Base-by-base conservation (phyloP, 768 basidiomycete species). In the Russula sp. region DNA sequence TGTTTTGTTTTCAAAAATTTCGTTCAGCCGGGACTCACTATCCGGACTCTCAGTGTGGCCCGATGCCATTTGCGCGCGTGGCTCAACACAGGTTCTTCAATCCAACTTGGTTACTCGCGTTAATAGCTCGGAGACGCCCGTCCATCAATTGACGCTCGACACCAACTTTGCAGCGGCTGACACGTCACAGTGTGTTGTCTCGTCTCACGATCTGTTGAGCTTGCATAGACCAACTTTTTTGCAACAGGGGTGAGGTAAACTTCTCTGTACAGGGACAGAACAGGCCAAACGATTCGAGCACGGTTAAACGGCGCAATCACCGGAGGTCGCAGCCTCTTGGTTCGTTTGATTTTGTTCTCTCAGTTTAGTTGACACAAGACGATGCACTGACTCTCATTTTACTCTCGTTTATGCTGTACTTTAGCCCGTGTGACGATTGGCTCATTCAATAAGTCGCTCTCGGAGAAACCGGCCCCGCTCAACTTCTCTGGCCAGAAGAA, bases 61-160 rank as follows among this genome's bases (percentile, higher is more conserved):
- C 57, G 11, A 46, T 57, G 42, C 57, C 57, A 13, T 57, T 57
- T 46, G 57, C 57, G 2, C 57, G 57, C 42, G 57, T 57, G 28
- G 57, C 42, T 5, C 26, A 46, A 13, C 44, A 57, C 22, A 13
- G 20, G 13, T 46, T 20, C 28, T 57, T 46, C 42, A 30, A n/a
- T 2, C 18, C 26, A 57, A 44, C 26, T n/a, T n/a, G n/a, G n/a
- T n/a, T n/a, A n/a, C n/a, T n/a, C 42, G 28, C 5, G 11, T 3
- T 2, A 7, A 24, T 30, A 26, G 4, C 36, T 36, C 36, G 13
- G 13, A 7, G 38, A 1, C n/a, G 30, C 10, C 10, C 5, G 42
- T 46, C 28, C 42, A 46, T n/a, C n/a, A 6, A 13, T 10, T 57
- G 42, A 3, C 28, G 3, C 42, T 57, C 4, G 57, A 57, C 13